Percentiles rank a stretch among this genome's conserved stretches.
phyloP scores from a whole-genome alignment of 78 protist genomes.

The Fonticula alba region DNA sequence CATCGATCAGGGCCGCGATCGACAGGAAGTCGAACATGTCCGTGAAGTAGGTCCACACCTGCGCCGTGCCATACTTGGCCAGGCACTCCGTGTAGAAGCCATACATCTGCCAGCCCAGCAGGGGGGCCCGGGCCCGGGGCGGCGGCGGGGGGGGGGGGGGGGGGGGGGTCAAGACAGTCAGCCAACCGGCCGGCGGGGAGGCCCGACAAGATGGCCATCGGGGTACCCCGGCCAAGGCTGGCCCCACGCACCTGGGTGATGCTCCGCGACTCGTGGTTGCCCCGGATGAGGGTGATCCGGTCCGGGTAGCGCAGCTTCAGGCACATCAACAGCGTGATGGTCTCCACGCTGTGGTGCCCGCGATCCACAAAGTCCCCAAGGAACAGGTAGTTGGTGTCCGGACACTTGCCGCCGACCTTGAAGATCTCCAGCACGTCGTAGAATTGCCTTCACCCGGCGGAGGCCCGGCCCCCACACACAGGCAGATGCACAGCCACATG shows the following conservation, averaged over 20 bases:
- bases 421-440: conserved; percentile 87
- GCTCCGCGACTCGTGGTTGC: conserved; percentile 87
- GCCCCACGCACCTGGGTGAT: conserved; percentile 73
- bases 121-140: too few relatives aligned
- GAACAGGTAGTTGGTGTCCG: conserved; percentile 75
- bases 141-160: conserved; percentile 2
- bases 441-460: conserved; percentile 45
- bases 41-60: conserved; percentile 78
- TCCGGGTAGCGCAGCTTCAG: conserved; percentile 55
- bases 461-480: too few relatives aligned
- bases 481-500: too few relatives aligned
- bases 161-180: too few relatives aligned
- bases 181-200: not conserved
- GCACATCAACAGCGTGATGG: conserved; percentile 53
- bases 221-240: not conserved
- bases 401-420: conserved; percentile 70
- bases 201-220: not conserved
- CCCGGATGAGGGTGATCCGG: conserved; percentile 69
- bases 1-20: conserved; percentile 62
- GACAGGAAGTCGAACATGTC: conserved; percentile 75
- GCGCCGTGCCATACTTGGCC: conserved; percentile 70
- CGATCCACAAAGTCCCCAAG: conserved; percentile 95
- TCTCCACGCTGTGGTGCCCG: conserved; percentile 77
- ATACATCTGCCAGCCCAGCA: conserved; percentile 21
- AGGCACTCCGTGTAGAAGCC: conserved; percentile 91